Base-by-base conservation (phyloP, 139 green algal species). In the Picochlorum sp. region DNA sequence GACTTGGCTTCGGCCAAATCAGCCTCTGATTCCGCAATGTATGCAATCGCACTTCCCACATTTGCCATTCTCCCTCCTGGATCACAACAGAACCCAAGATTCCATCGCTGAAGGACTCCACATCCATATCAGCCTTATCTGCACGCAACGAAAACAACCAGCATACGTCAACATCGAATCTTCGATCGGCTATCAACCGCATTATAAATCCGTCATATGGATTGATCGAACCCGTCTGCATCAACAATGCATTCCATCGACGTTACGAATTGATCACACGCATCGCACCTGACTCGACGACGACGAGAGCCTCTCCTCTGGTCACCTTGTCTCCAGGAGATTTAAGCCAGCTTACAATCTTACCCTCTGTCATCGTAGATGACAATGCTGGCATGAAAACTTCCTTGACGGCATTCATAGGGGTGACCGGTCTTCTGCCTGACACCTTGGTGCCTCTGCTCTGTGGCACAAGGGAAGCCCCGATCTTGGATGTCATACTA, bases 71-170 rank as follows among this genome's bases (percentile, higher is more conserved):
- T 45, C 92, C 88, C 54, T 95, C 88, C 10, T 67, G 68, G 0
- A 92, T 83, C 0, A 90, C 75, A 34, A 97, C 91, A n/a, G 78
- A 68, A 18, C 77, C 92, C 30, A 98, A 74, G 68, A 90, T 90
- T 45, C 92, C 92, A 20, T 94, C 85, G 18, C 80, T 81, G 75
- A 98, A 98, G 21, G 86, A 92, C 77, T 98, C 94, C 2, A 98
- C 94, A 67, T 98, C 92, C 93, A 98, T 98, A 67, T 97, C 92
- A 13, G 92, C 94, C 78, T 99, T 99, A 79, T 99, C 94, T 7
- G 86, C 58, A 72, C 24, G n/a, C 18, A 55, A 55, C 47, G n/a
- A n/a, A 26, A 24, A 55, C 47, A 24, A 3, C 15, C 10, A 55
- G n/a, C 18, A 55, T 55, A 41, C 0, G 34, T 41, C 34, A 41